Percentiles rank a stretch among this genome's conserved stretches.
Evolutionary conservation across 2,329 filamentous ascomycete genomes (phyloP).

Genomic region (Arthrobotrys sphaeroides): DNA sequence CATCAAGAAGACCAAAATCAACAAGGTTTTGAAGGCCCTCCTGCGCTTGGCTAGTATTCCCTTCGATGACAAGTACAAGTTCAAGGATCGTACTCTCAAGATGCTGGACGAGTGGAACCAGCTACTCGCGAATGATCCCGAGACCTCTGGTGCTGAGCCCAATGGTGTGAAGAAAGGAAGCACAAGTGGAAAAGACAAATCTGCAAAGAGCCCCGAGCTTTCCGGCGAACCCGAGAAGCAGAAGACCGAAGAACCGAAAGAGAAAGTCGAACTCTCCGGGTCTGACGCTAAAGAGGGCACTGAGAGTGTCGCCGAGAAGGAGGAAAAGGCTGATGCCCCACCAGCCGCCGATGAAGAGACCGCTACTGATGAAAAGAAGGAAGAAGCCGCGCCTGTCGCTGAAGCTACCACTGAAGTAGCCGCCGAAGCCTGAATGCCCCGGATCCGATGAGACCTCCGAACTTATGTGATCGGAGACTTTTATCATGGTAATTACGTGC

Average conservation of each 20-base stretch:
- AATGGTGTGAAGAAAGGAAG: slow-evolving; percentile 56
- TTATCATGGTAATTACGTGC: neutral
- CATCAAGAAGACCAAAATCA: slow-evolving; percentile 92
- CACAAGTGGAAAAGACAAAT: slow-evolving; percentile 58
- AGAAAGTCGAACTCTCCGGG: slow-evolving; percentile 48
- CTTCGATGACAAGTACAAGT: slow-evolving; percentile 85
- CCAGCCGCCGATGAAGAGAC: slow-evolving; percentile 2
- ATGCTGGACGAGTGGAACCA: slow-evolving; percentile 91
- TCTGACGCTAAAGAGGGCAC: slow-evolving; percentile 47
- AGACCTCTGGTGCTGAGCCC: slow-evolving; percentile 58
- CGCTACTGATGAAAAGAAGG: slow-evolving; percentile 9
- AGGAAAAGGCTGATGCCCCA: slow-evolving; percentile 21
- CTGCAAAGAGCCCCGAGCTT: slow-evolving; percentile 56
- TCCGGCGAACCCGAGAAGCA: slow-evolving; percentile 57
- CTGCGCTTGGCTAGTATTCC: slow-evolving; percentile 87
- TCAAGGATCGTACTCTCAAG: slow-evolving; percentile 82
- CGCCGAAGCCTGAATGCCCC: slow-evolving; percentile 27
- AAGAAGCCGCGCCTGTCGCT: slow-evolving; percentile 1
- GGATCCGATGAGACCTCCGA: neutral
- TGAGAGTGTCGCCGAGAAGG: slow-evolving; percentile 35
- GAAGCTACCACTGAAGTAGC: slow-evolving; percentile 39
- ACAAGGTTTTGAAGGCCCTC: slow-evolving; percentile 96
- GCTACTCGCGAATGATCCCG: slow-evolving; percentile 69
- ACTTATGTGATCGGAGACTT: neutral
- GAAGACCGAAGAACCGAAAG: slow-evolving; percentile 54